Base-by-base conservation (phyloP, 495 filamentous ascomycete genomes). In the Talaromyces wortmannii region DNA sequence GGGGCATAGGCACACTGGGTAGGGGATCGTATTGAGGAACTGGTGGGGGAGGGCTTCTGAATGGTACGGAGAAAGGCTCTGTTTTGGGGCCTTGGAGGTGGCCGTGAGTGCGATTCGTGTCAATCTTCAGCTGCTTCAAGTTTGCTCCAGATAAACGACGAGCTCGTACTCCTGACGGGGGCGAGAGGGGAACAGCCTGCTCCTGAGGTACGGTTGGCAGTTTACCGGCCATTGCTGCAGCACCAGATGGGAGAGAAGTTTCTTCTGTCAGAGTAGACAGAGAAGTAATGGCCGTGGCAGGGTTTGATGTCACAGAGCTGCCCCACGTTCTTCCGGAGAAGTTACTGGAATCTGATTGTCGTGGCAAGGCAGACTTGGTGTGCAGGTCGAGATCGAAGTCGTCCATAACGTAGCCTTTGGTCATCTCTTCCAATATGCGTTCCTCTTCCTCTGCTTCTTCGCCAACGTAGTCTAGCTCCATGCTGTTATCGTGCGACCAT, bases 401-500 rank as follows among this genome's bases (percentile, higher is more conserved):
- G 55, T 94, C 89, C 74, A 96, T 86, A 31, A 87, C 78, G 63
- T 92, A 95, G 48, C 88, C 90, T 57, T 79, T 83, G 0, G 90
- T 94, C 83, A 96, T 92, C 65, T 96, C 91, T 59, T 98, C 94
- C 40, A 98, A 69, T 57, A 97, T 77, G 40, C 91, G 82, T 63
- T 97, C 91, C 65, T 96, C 94, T 59, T 96, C 90, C 52, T 92
- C 89, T n/a, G 84, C 87, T 55, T 92, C 89, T 43, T 90, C 87
- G 49, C 86, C 84, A 52, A 82, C 78, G 57, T 80, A 77, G 48
- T 74, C 74, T 10, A 67, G 66, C 30, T 73, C 68, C 54, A 67
- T 56, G 49, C 63, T 72, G 40, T 71, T 61, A 48, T 70, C 53
- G 8, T 70, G 52, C n/a, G 62, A 61, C n/a, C 62, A 12, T 18